Base-by-base conservation (phyloP, 2,329 filamentous ascomycete species). In the Aspergillus arachidicola region DNA sequence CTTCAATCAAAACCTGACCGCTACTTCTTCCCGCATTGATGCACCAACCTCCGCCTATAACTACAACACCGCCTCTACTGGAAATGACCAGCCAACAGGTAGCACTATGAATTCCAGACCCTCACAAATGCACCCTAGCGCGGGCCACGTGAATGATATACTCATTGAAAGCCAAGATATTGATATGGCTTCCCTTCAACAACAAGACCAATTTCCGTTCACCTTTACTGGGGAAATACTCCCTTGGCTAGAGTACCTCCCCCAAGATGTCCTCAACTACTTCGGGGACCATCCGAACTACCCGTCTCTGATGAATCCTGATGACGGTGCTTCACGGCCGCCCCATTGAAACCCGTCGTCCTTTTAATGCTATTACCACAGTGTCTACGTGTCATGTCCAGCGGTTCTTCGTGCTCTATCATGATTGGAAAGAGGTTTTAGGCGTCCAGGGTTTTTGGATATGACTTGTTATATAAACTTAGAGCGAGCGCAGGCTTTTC, bases 121-220 rank as follows among this genome's bases (percentile, higher is more conserved):
- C 38, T 30, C 59, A 7, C 66, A 71, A 51, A 53, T 71, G 21
- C 70, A 71, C n/a, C 57, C 68, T 4, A 56, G 58, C 43, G 59
- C 69, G 7, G 66, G 65, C 7, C 61, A 71, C 14, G 65, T 65
- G 16, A 69, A 69, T 6, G 66, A 73, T 54, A 89, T 93, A 78
- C 88, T 91, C 65, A 91, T 94, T 67, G 88, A 92, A 73, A 90
- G 87, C 64, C 90, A 92, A 66, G 90, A 94, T 67, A 87, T 94
- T 38, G 90, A 94, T 66, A 90, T 94, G 82, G 87, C 85, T 28
- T 80, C 86, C 5, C 78, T 93, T 21, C 77, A 80, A 9, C 72
- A 78, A 57, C 76, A 78, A 41, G 72, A 75, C 45, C 70, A 75
- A 2, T 75, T 79, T 51, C 78, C 78, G 2, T 80, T 81, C 34